These are phyloP conservation scores for Annulohypoxylon stygium DNA, from an alignment of 495 filamentous ascomycete genomes.

Conservation along the genomic window DNA sequence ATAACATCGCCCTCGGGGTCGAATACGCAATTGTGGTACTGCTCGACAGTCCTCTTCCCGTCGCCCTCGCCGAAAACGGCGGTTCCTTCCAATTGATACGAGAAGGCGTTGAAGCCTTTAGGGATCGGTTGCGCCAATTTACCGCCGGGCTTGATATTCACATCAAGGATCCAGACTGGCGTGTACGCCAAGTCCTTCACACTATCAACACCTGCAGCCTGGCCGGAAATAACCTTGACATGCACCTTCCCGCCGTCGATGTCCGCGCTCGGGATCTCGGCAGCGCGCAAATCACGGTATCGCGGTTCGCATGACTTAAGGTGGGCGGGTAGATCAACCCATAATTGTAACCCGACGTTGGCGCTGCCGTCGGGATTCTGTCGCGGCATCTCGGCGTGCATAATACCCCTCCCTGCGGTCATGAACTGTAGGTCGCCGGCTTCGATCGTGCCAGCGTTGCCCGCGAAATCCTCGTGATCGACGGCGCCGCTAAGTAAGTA, in stretches of 20 bases:
- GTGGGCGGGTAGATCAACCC: slow-evolving; percentile 88
- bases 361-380: slow-evolving; percentile 80
- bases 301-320: slow-evolving; percentile 91
- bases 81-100: slow-evolving; percentile 80
- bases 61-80: slow-evolving; percentile 73
- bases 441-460: slow-evolving; percentile 86
- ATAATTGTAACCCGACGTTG: slow-evolving; percentile 92
- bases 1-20: slow-evolving; percentile 82
- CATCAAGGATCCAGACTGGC: slow-evolving; percentile 92
- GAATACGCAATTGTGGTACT: slow-evolving; percentile 93
- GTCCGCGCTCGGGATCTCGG: slow-evolving; percentile 79
- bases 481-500: slow-evolving; percentile 86
- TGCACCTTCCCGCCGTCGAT: slow-evolving; percentile 78
- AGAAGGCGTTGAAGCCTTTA: slow-evolving; percentile 90
- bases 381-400: slow-evolving; percentile 97
- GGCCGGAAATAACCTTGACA: slow-evolving; percentile 91
- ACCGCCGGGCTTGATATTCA: slow-evolving; percentile 84
- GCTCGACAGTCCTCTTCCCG: slow-evolving; percentile 69
- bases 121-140: slow-evolving; percentile 80
- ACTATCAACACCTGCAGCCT: slow-evolving; percentile 83
- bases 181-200: slow-evolving; percentile 94
- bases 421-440: slow-evolving; percentile 95
- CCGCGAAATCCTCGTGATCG: slow-evolving; percentile 97
- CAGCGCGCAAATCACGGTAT: slow-evolving; percentile 83
- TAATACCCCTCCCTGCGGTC: slow-evolving; percentile 92